Percentiles rank a stretch among this genome's conserved stretches.
Evolutionary conservation across 2,329 filamentous ascomycete species (phyloP).

Genomic region (Diaporthe destruens): DNA sequence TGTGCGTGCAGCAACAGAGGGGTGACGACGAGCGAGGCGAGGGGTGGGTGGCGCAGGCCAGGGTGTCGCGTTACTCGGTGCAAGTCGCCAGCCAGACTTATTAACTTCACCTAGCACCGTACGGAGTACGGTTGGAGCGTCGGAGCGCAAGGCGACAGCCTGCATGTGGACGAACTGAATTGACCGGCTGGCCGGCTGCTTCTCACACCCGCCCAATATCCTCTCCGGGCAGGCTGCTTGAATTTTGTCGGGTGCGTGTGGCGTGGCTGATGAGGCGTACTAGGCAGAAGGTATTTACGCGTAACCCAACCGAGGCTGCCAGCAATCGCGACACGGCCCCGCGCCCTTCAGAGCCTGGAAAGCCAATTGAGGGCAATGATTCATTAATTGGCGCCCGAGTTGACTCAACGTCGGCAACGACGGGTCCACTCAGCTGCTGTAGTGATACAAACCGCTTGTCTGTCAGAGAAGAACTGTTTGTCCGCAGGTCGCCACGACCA

Average conservation of each 20-base stretch:
- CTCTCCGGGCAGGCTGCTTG: constrained; percentile 7
- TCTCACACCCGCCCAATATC: neutral
- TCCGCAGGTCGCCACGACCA: neutral
- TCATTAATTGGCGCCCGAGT: constrained; percentile 17
- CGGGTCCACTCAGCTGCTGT: neutral
- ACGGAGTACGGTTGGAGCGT: neutral
- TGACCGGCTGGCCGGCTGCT: neutral
- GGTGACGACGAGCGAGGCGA: constrained; percentile 29
- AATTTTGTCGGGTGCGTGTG: neutral
- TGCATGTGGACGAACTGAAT: neutral
- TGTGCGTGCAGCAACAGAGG: constrained; percentile 22
- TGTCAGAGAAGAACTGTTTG: neutral
- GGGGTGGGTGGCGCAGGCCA: neutral
- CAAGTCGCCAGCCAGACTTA: constrained; percentile 25
- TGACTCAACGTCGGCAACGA: constrained; percentile 28
- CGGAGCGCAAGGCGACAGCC: neutral
- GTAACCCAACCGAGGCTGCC: constrained; percentile 19
- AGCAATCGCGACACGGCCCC: neutral
- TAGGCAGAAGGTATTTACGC: constrained; percentile 34
- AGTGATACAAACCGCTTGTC: neutral
- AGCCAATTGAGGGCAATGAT: constrained; percentile 33
- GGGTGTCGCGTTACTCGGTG: constrained; percentile 14
- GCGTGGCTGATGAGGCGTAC: constrained; percentile 23
- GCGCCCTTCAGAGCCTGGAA: neutral
- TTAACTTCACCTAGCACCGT: neutral